Base-by-base conservation (phyloP, 2,329 filamentous ascomycete species). In the Epichloe baconii region DNA sequence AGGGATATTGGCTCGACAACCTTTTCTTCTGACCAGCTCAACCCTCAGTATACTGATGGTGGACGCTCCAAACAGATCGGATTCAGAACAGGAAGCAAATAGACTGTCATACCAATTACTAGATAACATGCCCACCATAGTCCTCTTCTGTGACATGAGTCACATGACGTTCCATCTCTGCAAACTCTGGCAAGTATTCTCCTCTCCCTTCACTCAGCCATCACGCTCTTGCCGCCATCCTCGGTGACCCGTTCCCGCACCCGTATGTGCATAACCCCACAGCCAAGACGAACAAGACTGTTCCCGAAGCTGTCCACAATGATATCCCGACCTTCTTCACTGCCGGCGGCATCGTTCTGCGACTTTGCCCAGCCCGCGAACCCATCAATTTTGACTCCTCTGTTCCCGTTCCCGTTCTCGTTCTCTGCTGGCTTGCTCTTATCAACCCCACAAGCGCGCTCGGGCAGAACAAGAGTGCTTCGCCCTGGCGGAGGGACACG, bases 401-500 rank as follows among this genome's bases (percentile, higher is more conserved):
- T 19, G 21, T n/a, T n/a, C 15, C 31, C 6, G 14, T 19, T n/a
- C 5, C 42, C 19, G 35, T 21, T n/a, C 10, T 37, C 31, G 35
- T 21, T 44, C 12, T 4, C 15, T 7, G 23, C 12, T 36, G 21
- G 5, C 36, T 34, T 17, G 17, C 12, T 26, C 31, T 48, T 48
- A n/a, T 15, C 42, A 7, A 55, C 44, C 31, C 59, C 14, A 73
- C 53, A 1, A 72, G 59, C 0, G 71, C 72, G 38, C 64, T 72
- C 0, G 72, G 73, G 1, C 69, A 67, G 54, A 76, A 76, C 6
- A 76, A 45, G 2, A 76, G 58, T 1, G 71, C 73, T 51, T 76
- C 71, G 0, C 73, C 73, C 2, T 68, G 68, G 4, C 60, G 60
- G 11, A 76, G 62, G 5, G 59, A 57, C 8, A 75, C 68, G 40